These are phyloP conservation scores for Buddleja alternifolia DNA, from an alignment of 257 asterid species.

Conservation along the genomic window DNA sequence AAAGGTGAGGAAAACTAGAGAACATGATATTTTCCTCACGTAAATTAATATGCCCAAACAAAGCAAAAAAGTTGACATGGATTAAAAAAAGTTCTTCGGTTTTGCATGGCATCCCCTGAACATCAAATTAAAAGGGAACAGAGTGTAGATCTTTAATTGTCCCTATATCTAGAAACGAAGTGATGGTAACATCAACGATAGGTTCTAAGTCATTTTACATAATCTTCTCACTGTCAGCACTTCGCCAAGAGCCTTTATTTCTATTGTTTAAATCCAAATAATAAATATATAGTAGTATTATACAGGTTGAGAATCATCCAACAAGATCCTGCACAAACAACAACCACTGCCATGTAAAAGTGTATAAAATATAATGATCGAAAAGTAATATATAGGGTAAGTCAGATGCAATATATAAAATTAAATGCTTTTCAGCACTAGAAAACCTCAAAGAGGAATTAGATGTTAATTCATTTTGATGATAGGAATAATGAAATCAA, in stretches of 20 bases:
- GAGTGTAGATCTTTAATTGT: not conserved
- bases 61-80: not conserved
- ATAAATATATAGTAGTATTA: not conserved
- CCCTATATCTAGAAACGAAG: not conserved
- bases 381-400: not conserved
- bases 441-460: constrained; percentile 5
- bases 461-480: not conserved
- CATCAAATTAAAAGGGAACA: not conserved
- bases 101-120: not conserved
- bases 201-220: not conserved
- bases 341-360: not conserved
- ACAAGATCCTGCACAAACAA: not conserved
- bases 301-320: not conserved
- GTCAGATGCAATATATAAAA: not conserved
- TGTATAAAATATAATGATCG: not conserved
- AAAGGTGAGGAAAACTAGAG: no score
- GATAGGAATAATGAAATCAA: constrained; percentile 13
- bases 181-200: constrained; percentile 4
- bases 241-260: not conserved
- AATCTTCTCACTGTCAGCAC: not conserved
- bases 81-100: not conserved
- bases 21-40: no score
- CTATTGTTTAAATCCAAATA: not conserved
- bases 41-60: not conserved
- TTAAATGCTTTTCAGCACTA: not conserved